These are phyloP conservation scores for Leptographium radiaticola DNA, from an alignment of 2,329 filamentous ascomycete species.

Conservation along the genomic window DNA sequence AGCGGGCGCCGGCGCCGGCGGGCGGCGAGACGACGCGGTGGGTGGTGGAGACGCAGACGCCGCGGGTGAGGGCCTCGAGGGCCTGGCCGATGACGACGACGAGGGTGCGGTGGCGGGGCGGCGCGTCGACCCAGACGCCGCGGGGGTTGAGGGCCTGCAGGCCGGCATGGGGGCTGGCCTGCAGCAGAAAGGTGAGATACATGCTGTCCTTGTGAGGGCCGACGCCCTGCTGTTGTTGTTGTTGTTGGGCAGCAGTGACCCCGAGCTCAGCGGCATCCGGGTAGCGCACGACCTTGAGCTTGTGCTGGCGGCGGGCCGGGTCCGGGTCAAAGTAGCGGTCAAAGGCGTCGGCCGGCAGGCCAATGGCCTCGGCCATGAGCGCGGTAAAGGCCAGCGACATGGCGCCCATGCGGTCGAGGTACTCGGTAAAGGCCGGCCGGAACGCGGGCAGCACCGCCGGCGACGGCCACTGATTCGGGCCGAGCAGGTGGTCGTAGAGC, in stretches of 20 bases:
- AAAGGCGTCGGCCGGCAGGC: slow-evolving; percentile 56
- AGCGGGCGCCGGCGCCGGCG: slow-evolving; percentile 58
- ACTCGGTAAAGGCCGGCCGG: slow-evolving; percentile 54
- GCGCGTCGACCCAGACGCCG: slow-evolving; percentile 73
- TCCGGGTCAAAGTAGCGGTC: slow-evolving; percentile 63
- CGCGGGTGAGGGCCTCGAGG: slow-evolving; percentile 70
- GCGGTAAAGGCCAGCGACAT: slow-evolving; percentile 64
- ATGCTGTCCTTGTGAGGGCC: slow-evolving; percentile 79
- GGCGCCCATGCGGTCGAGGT: slow-evolving; percentile 61
- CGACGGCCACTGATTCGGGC: slow-evolving; percentile 71
- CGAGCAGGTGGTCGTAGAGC: slow-evolving; percentile 60
- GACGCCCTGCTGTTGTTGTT: slow-evolving; percentile 38
- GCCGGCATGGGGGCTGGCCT: slow-evolving; percentile 62
- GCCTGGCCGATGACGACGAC: slow-evolving; percentile 84
- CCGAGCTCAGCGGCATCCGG: slow-evolving; percentile 55
- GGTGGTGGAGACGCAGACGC: slow-evolving; percentile 71
- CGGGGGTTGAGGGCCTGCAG: slow-evolving; percentile 71
- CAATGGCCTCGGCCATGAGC: slow-evolving; percentile 74
- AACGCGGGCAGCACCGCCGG: slow-evolving; percentile 51
- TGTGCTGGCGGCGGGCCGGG: slow-evolving; percentile 50
- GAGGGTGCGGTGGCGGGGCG: slow-evolving; percentile 61
- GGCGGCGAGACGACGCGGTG: slow-evolving; percentile 68
- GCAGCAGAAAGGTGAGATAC: slow-evolving; percentile 69
- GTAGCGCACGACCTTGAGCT: slow-evolving; percentile 82
- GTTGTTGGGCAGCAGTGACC: slow-evolving; percentile 20